Percentiles rank a stretch among this genome's conserved stretches.
These are phyloP conservation scores for Arabis alpina DNA, from an alignment of 345 rosid species.

Conservation along the genomic window DNA sequence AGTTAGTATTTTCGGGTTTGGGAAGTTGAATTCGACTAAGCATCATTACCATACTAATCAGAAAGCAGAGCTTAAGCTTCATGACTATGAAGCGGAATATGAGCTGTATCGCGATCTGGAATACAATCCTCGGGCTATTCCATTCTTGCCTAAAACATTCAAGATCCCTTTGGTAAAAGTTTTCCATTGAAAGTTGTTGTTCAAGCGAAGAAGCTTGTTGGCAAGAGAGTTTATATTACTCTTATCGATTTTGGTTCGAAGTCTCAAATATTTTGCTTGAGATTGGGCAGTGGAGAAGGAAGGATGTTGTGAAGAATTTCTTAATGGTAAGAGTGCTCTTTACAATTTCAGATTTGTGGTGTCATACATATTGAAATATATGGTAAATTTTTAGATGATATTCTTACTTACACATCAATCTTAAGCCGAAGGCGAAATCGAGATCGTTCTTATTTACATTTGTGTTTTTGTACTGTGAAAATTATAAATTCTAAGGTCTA, in stretches of 20 bases:
- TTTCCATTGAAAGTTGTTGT: constrained; percentile 47
- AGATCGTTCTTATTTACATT: background rate
- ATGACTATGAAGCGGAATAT: constrained; percentile 89
- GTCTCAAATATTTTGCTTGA: constrained; percentile 12
- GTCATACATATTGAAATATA: constrained; percentile 17
- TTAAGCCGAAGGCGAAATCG: constrained; percentile 21
- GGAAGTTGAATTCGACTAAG: constrained; percentile 66
- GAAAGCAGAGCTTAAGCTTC: constrained; percentile 77
- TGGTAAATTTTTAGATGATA: background rate
- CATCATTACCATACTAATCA: constrained; percentile 94
- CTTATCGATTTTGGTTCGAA: background rate
- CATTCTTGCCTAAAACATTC: constrained; percentile 67
- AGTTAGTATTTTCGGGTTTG: constrained; percentile 87
- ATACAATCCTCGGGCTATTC: constrained; percentile 60
- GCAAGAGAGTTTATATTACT: background rate
- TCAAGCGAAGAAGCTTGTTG: constrained; percentile 26
- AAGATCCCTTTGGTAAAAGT: constrained; percentile 69
- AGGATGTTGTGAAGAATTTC: constrained; percentile 2
- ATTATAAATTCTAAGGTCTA: no score
- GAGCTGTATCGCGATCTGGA: constrained; percentile 65
- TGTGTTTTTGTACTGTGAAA: no score
- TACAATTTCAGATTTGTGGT: constrained; percentile 11
- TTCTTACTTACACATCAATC: constrained; percentile 24
- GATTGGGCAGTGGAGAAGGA: constrained; percentile 16
- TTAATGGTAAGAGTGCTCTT: constrained; percentile 5